Percentiles rank a stretch among this genome's conserved stretches.
phyloP scores from a whole-genome alignment of 495 filamentous ascomycete species.

The Hamigera avellanea region DNA sequence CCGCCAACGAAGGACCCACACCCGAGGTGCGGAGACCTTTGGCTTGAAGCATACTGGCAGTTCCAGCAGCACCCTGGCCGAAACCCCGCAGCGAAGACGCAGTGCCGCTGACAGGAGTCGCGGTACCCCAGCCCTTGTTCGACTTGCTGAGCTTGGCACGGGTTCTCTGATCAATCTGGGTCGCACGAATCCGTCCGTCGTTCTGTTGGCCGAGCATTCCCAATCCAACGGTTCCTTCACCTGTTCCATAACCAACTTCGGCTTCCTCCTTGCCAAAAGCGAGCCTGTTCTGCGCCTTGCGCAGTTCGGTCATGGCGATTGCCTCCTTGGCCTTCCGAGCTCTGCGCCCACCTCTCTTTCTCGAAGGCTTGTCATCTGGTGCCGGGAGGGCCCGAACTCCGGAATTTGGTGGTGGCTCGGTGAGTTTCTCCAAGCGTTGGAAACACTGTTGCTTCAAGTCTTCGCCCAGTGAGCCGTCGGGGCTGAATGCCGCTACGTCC shows the following conservation, averaged over 20 bases:
- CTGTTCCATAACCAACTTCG: slow-evolving; percentile 84
- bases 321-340: slow-evolving; percentile 96
- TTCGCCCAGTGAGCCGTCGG: slow-evolving; percentile 74
- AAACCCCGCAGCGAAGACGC: slow-evolving; percentile 73
- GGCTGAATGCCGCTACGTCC: slow-evolving; percentile 72
- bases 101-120: slow-evolving; percentile 48
- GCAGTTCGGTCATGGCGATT: slow-evolving; percentile 90
- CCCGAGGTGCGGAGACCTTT: slow-evolving; percentile 67
- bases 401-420: slow-evolving; percentile 86
- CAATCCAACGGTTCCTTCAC: slow-evolving; percentile 76
- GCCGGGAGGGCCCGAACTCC: slow-evolving; percentile 80
- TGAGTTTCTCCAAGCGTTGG: slow-evolving; percentile 84
- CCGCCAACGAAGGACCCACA: slow-evolving; percentile 53
- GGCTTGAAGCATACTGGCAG: slow-evolving; percentile 52
- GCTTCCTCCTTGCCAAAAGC: slow-evolving; percentile 93
- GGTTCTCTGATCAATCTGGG: slow-evolving; percentile 88
- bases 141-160: slow-evolving; percentile 86
- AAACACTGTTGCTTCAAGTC: slow-evolving; percentile 75
- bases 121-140: slow-evolving; percentile 88
- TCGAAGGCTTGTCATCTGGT: slow-evolving; percentile 87
- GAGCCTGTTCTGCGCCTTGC: slow-evolving; percentile 93
- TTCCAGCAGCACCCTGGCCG: slow-evolving; percentile 50
- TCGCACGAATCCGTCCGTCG: slow-evolving; percentile 73
- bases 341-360: slow-evolving; percentile 85
- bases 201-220: slow-evolving; percentile 90